Conservation (phyloP, 148 eudicot genomes). For the Cornus controversa region DNA sequence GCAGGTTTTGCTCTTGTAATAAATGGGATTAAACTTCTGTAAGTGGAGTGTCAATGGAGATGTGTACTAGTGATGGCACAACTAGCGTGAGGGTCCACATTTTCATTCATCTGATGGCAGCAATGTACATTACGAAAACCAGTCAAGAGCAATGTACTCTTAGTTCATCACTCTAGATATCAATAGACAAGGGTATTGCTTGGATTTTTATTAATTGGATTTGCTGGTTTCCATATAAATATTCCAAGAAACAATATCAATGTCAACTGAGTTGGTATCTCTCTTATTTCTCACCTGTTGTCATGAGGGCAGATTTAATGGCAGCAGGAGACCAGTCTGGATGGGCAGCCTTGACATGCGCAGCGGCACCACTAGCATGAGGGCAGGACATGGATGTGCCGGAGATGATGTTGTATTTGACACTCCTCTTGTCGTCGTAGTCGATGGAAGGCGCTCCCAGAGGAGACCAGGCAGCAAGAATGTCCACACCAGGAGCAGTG, state of each 20-base stretch:
- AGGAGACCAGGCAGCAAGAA: conserved; percentile 1
- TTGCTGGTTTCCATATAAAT: not conserved
- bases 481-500: conserved; percentile 11
- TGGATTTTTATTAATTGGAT: not conserved
- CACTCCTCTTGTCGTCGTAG: not conserved
- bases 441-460: not conserved
- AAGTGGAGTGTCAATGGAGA: not conserved
- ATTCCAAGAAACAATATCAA: not conserved
- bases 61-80: not conserved
- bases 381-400: conserved; percentile 25
- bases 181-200: too few relatives aligned
- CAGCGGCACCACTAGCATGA: conserved; percentile 11
- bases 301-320: conserved; percentile 19
- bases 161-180: not conserved
- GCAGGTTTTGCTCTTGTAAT: too few relatives aligned
- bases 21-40: too few relatives aligned
- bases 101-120: too few relatives aligned
- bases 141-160: not conserved
- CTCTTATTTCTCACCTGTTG: conserved; percentile 6
- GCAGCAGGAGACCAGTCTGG: conserved; percentile 20
- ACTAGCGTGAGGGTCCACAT: not conserved
- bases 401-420: conserved; percentile 13
- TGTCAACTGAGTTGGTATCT: not conserved
- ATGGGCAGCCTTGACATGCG: conserved; percentile 15
- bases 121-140: too few relatives aligned